Evolutionary conservation across 2,329 filamentous ascomycete species (phyloP), one percentile per base, ranked within the genome.

Genomic region (Tympanopsis confertula): DNA sequence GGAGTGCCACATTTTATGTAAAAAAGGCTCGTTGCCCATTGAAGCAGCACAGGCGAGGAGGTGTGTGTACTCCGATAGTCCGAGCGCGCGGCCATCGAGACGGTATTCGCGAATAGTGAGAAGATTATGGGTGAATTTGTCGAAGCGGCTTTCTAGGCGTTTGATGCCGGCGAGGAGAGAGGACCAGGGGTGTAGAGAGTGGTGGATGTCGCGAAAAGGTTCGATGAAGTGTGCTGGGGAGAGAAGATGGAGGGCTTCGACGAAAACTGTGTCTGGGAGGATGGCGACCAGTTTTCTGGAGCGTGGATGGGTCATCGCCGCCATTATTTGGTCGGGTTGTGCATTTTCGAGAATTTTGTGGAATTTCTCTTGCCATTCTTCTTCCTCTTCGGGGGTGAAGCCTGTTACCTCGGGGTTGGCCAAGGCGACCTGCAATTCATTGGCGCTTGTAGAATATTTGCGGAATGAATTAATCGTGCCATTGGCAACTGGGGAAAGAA

Each of bases 1-100:
- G 4, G 53, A 48, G 5, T 52, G 40, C 66, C 68, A 73, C 10
- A 67, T 41, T 1, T 50, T 44, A 5, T 52, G 48, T 5, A 64
- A 65, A 44, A 64, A 49, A 3, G 43, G 40, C 3, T 44, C 54
- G 49, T 64, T 54, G 2, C 66, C 67, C 43, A 65, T 58, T 14
- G 59, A 55, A 12, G 58, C 55, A 22, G 67, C 63, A 43, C 61
- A 65, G 35, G 59, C 52, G 15, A 74, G 52, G 7, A 72, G 54
- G 39, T 65, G 55, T 1, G 51, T 60, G 51, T 69, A 71, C 38
- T 71, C 65, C 2, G 53, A 50, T 15, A 66, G 50, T 3, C 56
- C 58, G 10, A 69, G 44, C 2, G 30, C 24, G 14, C 54, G 43
- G 4, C 60, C 62, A 54, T 51, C 15, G 44, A 41, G 2, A 61